Evolutionary conservation across 106 monocot genomes (phyloP), one percentile per base, ranked within the genome.

Genomic region (Xerophyta viscosa): DNA sequence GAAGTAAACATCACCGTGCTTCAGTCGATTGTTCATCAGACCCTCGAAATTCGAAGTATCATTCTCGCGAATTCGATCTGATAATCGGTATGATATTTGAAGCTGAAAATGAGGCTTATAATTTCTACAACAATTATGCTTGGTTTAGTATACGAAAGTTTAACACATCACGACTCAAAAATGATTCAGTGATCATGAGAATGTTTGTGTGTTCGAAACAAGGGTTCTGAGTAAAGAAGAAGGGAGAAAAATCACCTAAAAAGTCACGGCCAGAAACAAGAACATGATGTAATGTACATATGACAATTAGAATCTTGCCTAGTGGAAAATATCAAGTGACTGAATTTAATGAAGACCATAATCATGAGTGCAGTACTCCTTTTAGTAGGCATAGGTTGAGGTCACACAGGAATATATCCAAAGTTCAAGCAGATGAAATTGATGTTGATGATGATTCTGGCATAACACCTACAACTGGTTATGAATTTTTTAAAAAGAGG

Each of bases 121-220:
- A n/a, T n/a, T n/a, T n/a, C n/a, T n/a, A n/a, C n/a, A n/a, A n/a
- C n/a, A n/a, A n/a, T n/a, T n/a, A n/a, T n/a, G n/a, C n/a, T n/a
- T n/a, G n/a, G n/a, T n/a, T n/a, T n/a, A n/a, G n/a, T n/a, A n/a
- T n/a, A n/a, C n/a, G n/a, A n/a, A n/a, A n/a, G n/a, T n/a, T n/a
- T n/a, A n/a, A n/a, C n/a, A n/a, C n/a, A n/a, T n/a, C n/a, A n/a
- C n/a, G n/a, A n/a, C n/a, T n/a, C n/a, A n/a, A n/a, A n/a, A n/a
- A n/a, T n/a, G n/a, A n/a, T n/a, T n/a, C n/a, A n/a, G n/a, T n/a
- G n/a, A n/a, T n/a, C n/a, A n/a, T n/a, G n/a, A n/a, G n/a, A n/a
- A n/a, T n/a, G n/a, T 84, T 79, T 75, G 84, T 84, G 11, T 84
- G 84, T 31, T 84, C 84, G 20, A 84, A 59, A 58, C 74, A 84